Percentiles rank a stretch among this genome's conserved stretches.
Conservation (phyloP, 495 filamentous ascomycete species). For the Neurospora intermedia region DNA sequence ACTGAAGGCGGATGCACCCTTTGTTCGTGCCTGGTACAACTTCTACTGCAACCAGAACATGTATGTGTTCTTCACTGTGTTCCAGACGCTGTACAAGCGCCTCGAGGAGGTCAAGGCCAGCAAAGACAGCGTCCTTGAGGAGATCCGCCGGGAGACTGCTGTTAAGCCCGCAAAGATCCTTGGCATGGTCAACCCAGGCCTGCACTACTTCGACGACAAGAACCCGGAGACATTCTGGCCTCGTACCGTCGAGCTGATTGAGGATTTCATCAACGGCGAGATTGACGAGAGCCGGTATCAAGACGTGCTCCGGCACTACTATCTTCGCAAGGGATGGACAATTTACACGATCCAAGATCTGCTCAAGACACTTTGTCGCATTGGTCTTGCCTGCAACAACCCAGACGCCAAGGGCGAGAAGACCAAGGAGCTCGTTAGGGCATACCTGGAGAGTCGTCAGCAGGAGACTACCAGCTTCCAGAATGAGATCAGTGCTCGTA, state of each 20-base stretch:
- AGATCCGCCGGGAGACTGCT: conserved; percentile 55
- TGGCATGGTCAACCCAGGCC: conserved; percentile 48
- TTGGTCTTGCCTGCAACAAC: conserved; percentile 61
- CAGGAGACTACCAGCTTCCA: conserved; percentile 73
- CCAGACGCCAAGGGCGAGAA: conserved; percentile 76
- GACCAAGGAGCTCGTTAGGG: conserved; percentile 71
- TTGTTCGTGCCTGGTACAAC: conserved; percentile 65
- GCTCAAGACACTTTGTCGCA: conserved; percentile 62
- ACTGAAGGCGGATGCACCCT: conserved; percentile 68
- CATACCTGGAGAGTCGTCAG: conserved; percentile 71
- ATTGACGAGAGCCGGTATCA: conserved; percentile 73
- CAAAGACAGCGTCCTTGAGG: conserved; percentile 57
- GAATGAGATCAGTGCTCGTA: conserved; percentile 74
- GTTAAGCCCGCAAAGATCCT: conserved; percentile 74
- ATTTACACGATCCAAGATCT: conserved; percentile 85
- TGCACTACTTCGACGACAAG: conserved; percentile 35
- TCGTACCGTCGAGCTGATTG: conserved; percentile 53
- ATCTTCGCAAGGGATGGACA: conserved; percentile 78
- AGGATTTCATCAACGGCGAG: conserved; percentile 75
- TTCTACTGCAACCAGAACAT: conserved; percentile 85
- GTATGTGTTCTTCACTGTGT: conserved; percentile 85
- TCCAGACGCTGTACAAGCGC: conserved; percentile 77
- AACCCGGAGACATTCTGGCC: conserved; percentile 39
- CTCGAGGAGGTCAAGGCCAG: conserved; percentile 70
- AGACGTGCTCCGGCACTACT: conserved; percentile 79